These are phyloP conservation scores for Vitis vinifera DNA, from an alignment of 164 flowering plant genomes.

Conservation along the genomic window ASM3070453v1 NC_081812.1:10518001-10518500, in stretches of 20 bases:
- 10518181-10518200: constrained; percentile 15
- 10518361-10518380: constrained; percentile 32
- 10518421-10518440: constrained; percentile 25
- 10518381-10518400: constrained; percentile 31
- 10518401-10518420: constrained; percentile 21
- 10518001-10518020: too few species aligned
- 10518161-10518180: background rate
- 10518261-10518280: constrained; percentile 10
- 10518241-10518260: constrained; percentile 6
- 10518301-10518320: constrained; percentile 11
- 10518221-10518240: constrained; percentile 22
- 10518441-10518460: constrained; percentile 27
- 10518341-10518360: constrained; percentile 33
- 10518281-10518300: constrained; percentile 3
- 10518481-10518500: too few species aligned
- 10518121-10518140: background rate
- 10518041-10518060: too few species aligned
- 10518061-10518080: too few species aligned
- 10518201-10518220: constrained; percentile 27
- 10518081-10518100: background rate
- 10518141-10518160: background rate
- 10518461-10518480: too few species aligned
- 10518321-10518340: constrained; percentile 1
- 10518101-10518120: background rate
- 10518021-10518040: too few species aligned